Base-by-base conservation (phyloP, 768 basidiomycete species). In the Tylopilus intermedius region DNA sequence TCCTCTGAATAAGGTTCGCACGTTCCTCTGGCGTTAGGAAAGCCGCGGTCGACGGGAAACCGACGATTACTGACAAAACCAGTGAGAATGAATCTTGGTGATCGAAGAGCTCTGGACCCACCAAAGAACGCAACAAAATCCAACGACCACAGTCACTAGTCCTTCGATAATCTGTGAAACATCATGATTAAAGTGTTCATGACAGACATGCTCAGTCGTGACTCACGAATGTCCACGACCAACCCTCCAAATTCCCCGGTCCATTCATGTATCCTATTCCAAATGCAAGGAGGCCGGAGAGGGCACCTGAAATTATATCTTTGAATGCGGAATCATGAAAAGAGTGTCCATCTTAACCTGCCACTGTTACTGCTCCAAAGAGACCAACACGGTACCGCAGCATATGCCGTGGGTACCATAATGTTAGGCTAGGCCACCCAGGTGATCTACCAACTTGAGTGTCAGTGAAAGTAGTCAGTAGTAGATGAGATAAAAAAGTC, bases 221-320 rank as follows among this genome's bases (percentile, higher is more conserved):
- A 64, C 78, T 39, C 57, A 83, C 80, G 52, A 85, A 85, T 45
- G 85, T 83, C 84, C 83, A 85, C 0, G 79, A 79, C 84, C 84
- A 86, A 10, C 80, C 83, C n/a, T 74, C 59, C 15, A 79, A 61
- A 2, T 78, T 75, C 3, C 59, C 67, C 0, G 64, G 66, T 0
- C 78, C 79, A 26, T 67, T 62, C 80, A 84, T 79, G 47, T 78
- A 77, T 37, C 74, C 71, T 27, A 84, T 79, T 0, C 63, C 81
- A 62, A 72, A 83, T 0, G 82, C 83, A 14, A 84, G 58, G 7
- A 83, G 63, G 0, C 82, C 82, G 1, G 81, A 79, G 61, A 84
- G 82, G 4, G 82, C 82, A 7, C 73, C 73, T 62, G 41, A 13
- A 15, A n/a, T 32, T 30, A 30, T 13, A 11, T 24, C 24, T 45